Evolutionary conservation across 179 eudicot species (phyloP).

Genomic region (Drosera spatulata): DNA sequence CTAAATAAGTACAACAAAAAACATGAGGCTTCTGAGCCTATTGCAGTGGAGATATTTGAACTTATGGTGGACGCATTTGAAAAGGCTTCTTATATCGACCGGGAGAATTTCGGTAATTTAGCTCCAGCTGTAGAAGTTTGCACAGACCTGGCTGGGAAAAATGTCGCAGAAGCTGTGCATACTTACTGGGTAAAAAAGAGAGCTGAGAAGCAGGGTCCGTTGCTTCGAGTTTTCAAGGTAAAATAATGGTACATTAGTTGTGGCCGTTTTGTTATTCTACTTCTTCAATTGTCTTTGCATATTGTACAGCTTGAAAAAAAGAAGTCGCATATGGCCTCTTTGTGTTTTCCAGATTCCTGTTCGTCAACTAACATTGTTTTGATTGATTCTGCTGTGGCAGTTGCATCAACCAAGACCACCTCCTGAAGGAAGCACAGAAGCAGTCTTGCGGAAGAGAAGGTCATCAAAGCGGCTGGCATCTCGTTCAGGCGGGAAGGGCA

Average conservation of each 20-base stretch:
- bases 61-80: conserved; percentile 73
- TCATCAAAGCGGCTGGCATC: conserved; percentile 39
- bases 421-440: conserved; percentile 29
- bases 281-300: not conserved
- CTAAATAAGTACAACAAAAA: conserved; percentile 33
- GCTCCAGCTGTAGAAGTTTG: conserved; percentile 28
- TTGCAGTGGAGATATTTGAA: conserved; percentile 62
- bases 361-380: not conserved
- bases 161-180: conserved; percentile 34
- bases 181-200: conserved; percentile 62
- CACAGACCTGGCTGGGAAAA: conserved; percentile 27
- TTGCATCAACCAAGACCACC: conserved; percentile 36
- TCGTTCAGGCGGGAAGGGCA: conserved; percentile 40
- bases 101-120: conserved; percentile 40
- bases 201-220: conserved; percentile 40
- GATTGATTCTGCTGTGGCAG: conserved; percentile 25
- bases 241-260: not conserved
- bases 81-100: conserved; percentile 43
- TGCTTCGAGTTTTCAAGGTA: conserved; percentile 80
- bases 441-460: conserved; percentile 70
- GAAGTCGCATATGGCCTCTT: not conserved
- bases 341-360: not conserved
- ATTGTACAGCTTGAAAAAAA: too few relatives aligned
- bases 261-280: not conserved
- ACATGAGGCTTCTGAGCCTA: conserved; percentile 12